These are phyloP conservation scores for Botrytis byssoidea DNA, from an alignment of 2,329 filamentous ascomycete genomes.

Conservation along the genomic window DNA sequence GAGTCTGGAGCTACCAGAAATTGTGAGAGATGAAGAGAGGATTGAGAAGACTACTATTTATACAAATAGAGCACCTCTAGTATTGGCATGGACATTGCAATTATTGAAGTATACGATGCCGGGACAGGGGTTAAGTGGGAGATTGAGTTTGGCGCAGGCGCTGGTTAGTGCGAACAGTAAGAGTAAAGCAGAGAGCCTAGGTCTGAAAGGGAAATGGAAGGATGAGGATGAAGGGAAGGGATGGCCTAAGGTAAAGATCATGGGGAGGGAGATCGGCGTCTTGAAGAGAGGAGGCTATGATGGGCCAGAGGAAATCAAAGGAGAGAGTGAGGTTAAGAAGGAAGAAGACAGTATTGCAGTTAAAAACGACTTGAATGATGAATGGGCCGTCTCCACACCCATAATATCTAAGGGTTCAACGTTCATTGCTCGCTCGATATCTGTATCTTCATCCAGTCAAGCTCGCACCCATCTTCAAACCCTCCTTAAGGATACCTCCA, in stretches of 20 bases:
- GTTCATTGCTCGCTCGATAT: constrained; percentile 55
- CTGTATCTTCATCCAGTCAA: constrained; percentile 43
- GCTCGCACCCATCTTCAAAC: constrained; percentile 47
- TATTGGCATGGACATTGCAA: constrained; percentile 75
- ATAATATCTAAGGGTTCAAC: constrained; percentile 54
- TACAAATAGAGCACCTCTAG: constrained; percentile 79
- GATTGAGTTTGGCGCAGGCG: constrained; percentile 78
- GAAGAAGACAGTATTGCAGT: not conserved
- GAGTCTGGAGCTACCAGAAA: constrained; percentile 57
- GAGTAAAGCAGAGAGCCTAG: constrained; percentile 50
- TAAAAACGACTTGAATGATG: constrained; percentile 12
- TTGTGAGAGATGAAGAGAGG: constrained; percentile 55
- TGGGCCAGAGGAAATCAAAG: constrained; percentile 12
- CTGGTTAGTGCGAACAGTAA: constrained; percentile 80
- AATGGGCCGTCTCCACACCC: constrained; percentile 53
- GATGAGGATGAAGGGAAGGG: constrained; percentile 18
- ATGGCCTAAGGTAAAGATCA: constrained; percentile 66
- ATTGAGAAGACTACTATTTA: constrained; percentile 59
- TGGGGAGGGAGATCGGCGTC: constrained; percentile 72
- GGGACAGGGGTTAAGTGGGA: constrained; percentile 79
- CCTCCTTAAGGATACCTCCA: constrained; percentile 50
- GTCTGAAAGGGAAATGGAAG: constrained; percentile 17
- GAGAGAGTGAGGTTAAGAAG: constrained; percentile 9
- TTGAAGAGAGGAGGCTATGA: constrained; percentile 73
- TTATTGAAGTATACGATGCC: constrained; percentile 79